These are phyloP conservation scores for Rosa lucieae DNA, from an alignment of 306 rosid species.

Conservation along the genomic window DNA sequence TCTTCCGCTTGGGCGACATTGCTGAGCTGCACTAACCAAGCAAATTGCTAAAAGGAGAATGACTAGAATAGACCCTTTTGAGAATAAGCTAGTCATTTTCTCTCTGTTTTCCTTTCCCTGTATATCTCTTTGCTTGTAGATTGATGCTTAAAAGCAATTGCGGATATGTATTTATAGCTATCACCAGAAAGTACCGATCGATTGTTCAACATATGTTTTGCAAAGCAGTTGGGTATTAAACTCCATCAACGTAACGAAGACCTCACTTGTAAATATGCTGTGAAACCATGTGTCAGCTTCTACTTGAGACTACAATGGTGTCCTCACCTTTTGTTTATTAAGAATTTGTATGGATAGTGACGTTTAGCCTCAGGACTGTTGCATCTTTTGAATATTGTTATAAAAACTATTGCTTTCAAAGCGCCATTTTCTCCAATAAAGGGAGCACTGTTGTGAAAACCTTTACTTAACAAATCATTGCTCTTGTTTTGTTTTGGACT, in stretches of 20 bases:
- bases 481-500: neutral
- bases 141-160: neutral
- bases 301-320: neutral
- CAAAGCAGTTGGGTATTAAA: neutral
- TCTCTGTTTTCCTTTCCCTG: neutral
- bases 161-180: neutral
- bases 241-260: neutral
- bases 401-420: neutral
- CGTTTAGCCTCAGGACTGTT: neutral
- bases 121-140: neutral
- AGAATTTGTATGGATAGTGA: neutral
- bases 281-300: too few relatives aligned
- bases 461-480: neutral
- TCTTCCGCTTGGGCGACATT: neutral
- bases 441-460: too few relatives aligned
- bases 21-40: neutral
- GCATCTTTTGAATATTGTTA: neutral
- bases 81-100: neutral
- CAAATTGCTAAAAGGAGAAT: neutral
- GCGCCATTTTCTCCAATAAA: neutral
- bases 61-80: neutral
- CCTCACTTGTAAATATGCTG: neutral
- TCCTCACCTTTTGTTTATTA: too few relatives aligned
- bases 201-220: too few relatives aligned
- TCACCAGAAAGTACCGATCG: neutral